Evolutionary conservation across 768 basidiomycete genomes (phyloP).

Genomic region (Sporobolomyces phaffii): DNA sequence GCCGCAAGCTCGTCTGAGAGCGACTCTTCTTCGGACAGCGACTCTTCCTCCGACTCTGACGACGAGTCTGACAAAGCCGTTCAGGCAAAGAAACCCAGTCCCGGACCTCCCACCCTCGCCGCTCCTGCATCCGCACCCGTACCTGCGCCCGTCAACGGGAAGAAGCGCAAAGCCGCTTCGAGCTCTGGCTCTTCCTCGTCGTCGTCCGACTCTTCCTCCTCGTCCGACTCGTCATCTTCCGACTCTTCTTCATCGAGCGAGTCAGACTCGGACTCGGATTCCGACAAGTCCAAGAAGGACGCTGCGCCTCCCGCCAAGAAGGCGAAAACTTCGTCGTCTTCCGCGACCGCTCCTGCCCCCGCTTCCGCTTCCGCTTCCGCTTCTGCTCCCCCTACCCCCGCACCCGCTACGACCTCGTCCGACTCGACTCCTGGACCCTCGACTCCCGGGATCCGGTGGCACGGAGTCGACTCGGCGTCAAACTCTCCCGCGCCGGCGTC

Average conservation of each 20-base stretch:
- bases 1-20: constrained; percentile 26
- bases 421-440: constrained; percentile 1
- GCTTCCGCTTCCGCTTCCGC: constrained; percentile 45
- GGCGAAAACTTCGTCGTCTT: constrained; percentile 44
- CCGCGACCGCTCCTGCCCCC: constrained; percentile 47
- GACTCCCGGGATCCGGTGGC: constrained; percentile 1
- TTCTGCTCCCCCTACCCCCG: constrained; percentile 4
- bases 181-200: neutral
- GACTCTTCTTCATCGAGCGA: constrained; percentile 36
- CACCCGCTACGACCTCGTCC: too few species aligned
- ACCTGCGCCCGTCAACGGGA: constrained; percentile 19
- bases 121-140: constrained; percentile 13
- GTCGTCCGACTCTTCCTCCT: constrained; percentile 4
- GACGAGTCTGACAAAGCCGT: constrained; percentile 32
- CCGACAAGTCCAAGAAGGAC: constrained; percentile 37
- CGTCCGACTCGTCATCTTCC: constrained; percentile 37
- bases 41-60: constrained; percentile 32
- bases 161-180: constrained; percentile 21
- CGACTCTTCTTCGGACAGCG: constrained; percentile 44
- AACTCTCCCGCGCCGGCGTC: neutral
- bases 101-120: neutral
- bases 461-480: constrained; percentile 39
- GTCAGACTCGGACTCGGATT: constrained; percentile 44
- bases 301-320: constrained; percentile 22
- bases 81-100: constrained; percentile 17